Evolutionary conservation across 2,329 filamentous ascomycete genomes (phyloP).

Genomic region (Aspergillus ustus): DNA sequence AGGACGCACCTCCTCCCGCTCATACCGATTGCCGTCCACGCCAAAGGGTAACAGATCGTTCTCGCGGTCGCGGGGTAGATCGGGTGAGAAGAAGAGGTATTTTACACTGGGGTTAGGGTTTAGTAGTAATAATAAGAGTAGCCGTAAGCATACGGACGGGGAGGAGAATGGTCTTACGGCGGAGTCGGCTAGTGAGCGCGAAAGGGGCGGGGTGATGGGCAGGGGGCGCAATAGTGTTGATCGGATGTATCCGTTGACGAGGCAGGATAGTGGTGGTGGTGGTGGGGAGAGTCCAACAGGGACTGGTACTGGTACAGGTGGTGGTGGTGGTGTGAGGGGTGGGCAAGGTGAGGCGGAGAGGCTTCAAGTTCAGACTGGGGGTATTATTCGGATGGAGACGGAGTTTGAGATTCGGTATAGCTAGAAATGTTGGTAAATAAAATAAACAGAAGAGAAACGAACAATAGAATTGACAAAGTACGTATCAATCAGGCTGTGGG

Average conservation of each 20-base stretch:
- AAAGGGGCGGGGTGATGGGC: no score
- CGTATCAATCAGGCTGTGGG: no score
- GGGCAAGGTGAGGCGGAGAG: neutral
- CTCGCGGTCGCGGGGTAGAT: no score
- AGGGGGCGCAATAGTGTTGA: neutral
- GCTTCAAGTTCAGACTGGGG: no score
- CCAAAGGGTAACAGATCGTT: neutral
- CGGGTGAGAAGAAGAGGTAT: neutral
- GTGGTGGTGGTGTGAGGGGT: neutral
- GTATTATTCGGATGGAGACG: neutral
- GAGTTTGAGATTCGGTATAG: neutral
- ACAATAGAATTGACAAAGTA: no score
- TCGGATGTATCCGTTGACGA: neutral
- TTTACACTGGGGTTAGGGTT: neutral
- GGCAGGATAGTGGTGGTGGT: neutral
- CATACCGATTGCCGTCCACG: neutral
- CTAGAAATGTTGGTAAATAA: no score
- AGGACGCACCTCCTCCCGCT: neutral
- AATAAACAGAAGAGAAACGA: no score
- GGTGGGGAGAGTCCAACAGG: no score
- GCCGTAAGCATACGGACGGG: neutral
- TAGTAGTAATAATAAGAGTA: neutral
- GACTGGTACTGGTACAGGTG: no score
- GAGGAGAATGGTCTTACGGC: neutral
- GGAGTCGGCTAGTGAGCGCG: no score